A percentile compares a stretch with the other conserved stretches of the same genome.
Conservation (phyloP, 2,329 filamentous ascomycete species). For the Botrytis cinerea region DNA sequence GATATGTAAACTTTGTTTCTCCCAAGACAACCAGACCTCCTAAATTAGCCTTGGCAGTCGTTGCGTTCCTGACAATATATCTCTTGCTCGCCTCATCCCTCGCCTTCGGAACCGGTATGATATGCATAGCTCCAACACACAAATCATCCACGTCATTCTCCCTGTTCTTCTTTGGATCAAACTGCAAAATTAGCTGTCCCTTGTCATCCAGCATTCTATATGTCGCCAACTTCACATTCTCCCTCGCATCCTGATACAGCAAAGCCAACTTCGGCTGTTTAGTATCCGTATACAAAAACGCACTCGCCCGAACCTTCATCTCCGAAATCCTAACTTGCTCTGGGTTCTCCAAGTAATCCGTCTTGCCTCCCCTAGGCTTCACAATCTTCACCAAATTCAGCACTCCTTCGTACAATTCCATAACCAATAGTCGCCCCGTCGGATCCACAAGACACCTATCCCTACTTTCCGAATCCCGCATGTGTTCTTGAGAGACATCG, state of each 20-base stretch:
- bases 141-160: conserved; percentile 55
- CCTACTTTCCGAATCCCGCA: conserved; percentile 78
- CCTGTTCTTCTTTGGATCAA: conserved; percentile 57
- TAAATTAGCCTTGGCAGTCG: conserved; percentile 54
- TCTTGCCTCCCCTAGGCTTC: conserved; percentile 53
- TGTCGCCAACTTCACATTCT: conserved; percentile 57
- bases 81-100: conserved; percentile 59
- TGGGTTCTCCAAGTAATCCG: conserved; percentile 61
- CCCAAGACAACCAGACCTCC: conserved; percentile 75
- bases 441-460: conserved; percentile 85
- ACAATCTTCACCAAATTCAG: conserved; percentile 64
- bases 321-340: conserved; percentile 65
- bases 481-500: conserved; percentile 58
- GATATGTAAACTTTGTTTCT: conserved; percentile 81
- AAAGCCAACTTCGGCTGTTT: conserved; percentile 63
- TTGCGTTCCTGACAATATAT: conserved; percentile 57
- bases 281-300: conserved; percentile 60
- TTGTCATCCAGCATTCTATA: conserved; percentile 64
- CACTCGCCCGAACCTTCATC: conserved; percentile 64
- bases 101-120: conserved; percentile 63
- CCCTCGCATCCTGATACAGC: conserved; percentile 63
- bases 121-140: conserved; percentile 58
- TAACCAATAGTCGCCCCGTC: conserved; percentile 65
- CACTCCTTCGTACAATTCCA: conserved; percentile 70
- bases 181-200: conserved; percentile 50